Evolutionary conservation across 345 rosid genomes (phyloP).

Genomic region (Hypericum androsaemum): DNA sequence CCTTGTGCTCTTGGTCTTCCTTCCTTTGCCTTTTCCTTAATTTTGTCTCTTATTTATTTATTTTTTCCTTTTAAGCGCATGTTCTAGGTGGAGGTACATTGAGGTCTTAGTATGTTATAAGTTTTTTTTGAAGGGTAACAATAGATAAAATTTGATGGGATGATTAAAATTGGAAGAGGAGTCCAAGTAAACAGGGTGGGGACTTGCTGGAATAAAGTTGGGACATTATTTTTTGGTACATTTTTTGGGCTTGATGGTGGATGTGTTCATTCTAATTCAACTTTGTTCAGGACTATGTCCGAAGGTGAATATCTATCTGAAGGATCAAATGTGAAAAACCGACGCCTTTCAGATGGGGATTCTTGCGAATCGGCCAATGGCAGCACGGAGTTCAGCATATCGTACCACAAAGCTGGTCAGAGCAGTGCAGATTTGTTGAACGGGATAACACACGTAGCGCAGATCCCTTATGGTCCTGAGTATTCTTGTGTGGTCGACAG

Average conservation of each 20-base stretch:
- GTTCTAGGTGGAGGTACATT: too few relatives aligned
- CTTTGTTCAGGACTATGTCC: constrained; percentile 60
- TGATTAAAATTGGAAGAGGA: too few relatives aligned
- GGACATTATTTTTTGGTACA: too few relatives aligned
- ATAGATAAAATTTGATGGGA: too few relatives aligned
- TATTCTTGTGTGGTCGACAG: constrained; percentile 48
- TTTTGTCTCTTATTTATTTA: too few relatives aligned
- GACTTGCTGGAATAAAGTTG: too few relatives aligned
- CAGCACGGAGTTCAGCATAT: constrained; percentile 52
- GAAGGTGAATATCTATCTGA: constrained; percentile 53
- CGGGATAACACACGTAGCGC: constrained; percentile 42
- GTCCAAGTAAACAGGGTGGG: too few relatives aligned
- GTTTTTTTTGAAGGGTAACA: too few relatives aligned
- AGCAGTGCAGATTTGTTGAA: constrained; percentile 24
- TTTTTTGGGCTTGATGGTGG: constrained; percentile 13
- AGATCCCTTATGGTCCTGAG: constrained; percentile 38
- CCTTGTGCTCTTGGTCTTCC: too few relatives aligned
- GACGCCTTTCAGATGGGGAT: constrained; percentile 41
- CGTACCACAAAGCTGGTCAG: constrained; percentile 51
- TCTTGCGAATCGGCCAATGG: constrained; percentile 48
- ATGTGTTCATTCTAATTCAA: constrained; percentile 10
- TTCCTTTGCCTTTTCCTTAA: too few relatives aligned
- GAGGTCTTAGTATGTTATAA: too few relatives aligned
- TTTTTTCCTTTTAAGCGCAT: too few relatives aligned
- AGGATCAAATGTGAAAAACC: constrained; percentile 48